Base-by-base conservation (phyloP, 768 basidiomycete genomes). In the Russula ochroleuca region DNA sequence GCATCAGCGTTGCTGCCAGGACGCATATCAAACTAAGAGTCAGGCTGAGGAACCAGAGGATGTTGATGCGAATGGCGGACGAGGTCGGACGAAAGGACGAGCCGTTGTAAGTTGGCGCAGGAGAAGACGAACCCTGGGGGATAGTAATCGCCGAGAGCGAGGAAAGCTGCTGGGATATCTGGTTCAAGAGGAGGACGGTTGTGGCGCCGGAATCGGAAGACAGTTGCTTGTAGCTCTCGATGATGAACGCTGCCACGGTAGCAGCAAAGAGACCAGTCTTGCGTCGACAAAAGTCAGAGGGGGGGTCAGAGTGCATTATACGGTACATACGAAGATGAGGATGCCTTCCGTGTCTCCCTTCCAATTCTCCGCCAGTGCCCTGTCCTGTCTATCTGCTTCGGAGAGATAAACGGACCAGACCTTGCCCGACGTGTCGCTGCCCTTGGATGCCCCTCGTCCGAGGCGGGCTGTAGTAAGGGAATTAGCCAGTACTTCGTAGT, bases 21-120 rank as follows among this genome's bases (percentile, higher is more conserved):
- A 62, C 64, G 19, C 43, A 53, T 17, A 65, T 25, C 21, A 63
- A 21, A n/a, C 59, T 61, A 10, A 64, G 41, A 0, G 15, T 43
- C 40, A 66, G 62, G 41, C 65, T 66, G 37, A 65, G 49, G 31
- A 66, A 66, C 64, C 65, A 66, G 33, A 66, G 50, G 25, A 65
- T 59, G 41, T 65, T 66, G 25, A 66, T 43, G 33, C 65, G 62
- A 13, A 65, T 40, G 19, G 50, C 33, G 4, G 56, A 57, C 7
- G 31, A 1, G 10, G 64, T 23, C 14, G 43, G 50, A 9, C n/a
- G 41, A n/a, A 62, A 56, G 33, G 52, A 48, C 23, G 40, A 47
- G 23, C 45, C 25, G n/a, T 14, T 52, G 50, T 49, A 23, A 28
- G 21, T 23, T 13, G 47, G 50, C 2, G 28, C 33, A 35, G 43